Conservation (phyloP, 768 basidiomycete genomes). For the Rhodotorula babjevae region DNA sequence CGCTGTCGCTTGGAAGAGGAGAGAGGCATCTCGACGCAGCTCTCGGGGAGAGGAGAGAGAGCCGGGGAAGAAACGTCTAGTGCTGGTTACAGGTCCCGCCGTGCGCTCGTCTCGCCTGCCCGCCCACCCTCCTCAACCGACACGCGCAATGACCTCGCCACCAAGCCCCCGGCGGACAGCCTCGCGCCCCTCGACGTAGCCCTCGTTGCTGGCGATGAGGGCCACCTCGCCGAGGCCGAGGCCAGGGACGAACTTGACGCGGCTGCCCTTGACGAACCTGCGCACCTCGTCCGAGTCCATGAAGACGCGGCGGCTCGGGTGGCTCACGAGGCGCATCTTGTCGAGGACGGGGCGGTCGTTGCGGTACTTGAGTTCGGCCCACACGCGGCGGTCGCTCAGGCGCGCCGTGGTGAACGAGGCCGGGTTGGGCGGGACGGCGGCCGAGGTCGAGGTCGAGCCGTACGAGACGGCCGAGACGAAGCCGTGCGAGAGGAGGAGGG, state of each 20-base stretch:
- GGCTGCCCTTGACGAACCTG: constrained; percentile 71
- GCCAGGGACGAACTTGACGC: constrained; percentile 74
- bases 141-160: constrained; percentile 62
- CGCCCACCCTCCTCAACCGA: constrained; percentile 9
- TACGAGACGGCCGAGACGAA: constrained; percentile 78
- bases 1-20: too few relatives aligned
- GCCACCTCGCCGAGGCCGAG: constrained; percentile 90
- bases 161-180: constrained; percentile 69
- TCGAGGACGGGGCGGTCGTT: constrained; percentile 78
- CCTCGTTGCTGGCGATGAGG: constrained; percentile 66
- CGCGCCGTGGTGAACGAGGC: constrained; percentile 57
- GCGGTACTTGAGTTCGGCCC: constrained; percentile 91
- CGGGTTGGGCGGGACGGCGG: constrained; percentile 62
- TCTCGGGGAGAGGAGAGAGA: too few relatives aligned
- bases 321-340: constrained; percentile 74
- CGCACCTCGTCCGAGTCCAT: constrained; percentile 70
- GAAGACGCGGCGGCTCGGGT: constrained; percentile 72
- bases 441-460: constrained; percentile 55
- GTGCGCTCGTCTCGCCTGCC: too few relatives aligned
- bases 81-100: too few relatives aligned
- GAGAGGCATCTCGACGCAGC: too few relatives aligned
- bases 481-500: constrained; percentile 84
- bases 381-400: constrained; percentile 72
- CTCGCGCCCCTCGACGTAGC: constrained; percentile 90
- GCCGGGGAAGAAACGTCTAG: too few relatives aligned